Evolutionary conservation across 192 early-diverging fungal species (phyloP).

Genomic region (Coemansia sp.): DNA sequence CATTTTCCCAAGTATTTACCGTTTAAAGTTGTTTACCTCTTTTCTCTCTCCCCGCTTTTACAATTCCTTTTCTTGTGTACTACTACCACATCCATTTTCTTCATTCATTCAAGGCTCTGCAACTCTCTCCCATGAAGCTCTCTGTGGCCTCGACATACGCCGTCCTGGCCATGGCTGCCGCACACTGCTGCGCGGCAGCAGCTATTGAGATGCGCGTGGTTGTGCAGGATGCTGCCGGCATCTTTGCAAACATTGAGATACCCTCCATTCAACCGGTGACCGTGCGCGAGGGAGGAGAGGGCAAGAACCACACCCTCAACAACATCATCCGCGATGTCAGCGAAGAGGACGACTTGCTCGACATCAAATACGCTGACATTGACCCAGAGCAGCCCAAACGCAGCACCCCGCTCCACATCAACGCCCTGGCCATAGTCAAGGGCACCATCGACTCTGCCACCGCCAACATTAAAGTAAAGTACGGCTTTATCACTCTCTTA

Average conservation of each 20-base stretch:
- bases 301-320: conserved; percentile 49
- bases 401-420: conserved; percentile 36
- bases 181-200: conserved; percentile 10
- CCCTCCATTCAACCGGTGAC: not conserved
- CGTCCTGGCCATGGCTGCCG: conserved; percentile 5
- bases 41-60: conserved; percentile 1
- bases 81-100: not conserved
- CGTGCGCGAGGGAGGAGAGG: conserved; percentile 10
- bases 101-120: not conserved
- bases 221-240: conserved; percentile 38
- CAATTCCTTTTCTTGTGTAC: not conserved
- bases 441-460: conserved; percentile 41
- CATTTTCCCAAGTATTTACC: no score
- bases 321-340: conserved; percentile 47
- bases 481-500: conserved; percentile 39
- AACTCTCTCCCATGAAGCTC: conserved; percentile 12
- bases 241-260: conserved; percentile 21
- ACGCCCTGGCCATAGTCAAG: conserved; percentile 42
- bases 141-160: not conserved
- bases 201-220: conserved; percentile 19
- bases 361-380: conserved; percentile 40
- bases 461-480: conserved; percentile 44
- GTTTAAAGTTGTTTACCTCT: no score
- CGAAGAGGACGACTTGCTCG: conserved; percentile 37
- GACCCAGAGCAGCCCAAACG: conserved; percentile 47